phyloP scores from a whole-genome alignment of 2,329 filamentous ascomycete genomes.

The Arthrobotrys sphaeroides region DNA sequence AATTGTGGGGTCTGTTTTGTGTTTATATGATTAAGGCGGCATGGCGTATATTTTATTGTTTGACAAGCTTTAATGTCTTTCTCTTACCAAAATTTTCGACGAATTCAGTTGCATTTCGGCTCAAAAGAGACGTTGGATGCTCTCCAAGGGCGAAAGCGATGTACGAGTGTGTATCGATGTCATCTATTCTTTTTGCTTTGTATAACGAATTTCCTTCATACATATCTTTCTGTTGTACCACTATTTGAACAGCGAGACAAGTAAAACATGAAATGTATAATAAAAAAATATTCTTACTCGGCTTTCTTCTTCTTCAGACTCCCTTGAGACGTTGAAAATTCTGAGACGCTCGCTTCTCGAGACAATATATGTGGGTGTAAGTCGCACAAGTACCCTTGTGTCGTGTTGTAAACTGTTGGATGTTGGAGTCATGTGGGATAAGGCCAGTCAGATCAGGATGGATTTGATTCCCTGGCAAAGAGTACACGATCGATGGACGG shows the following conservation, averaged over 20 bases:
- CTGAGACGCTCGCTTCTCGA: not conserved
- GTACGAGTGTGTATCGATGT: not conserved
- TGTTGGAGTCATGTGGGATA: constrained; percentile 23
- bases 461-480: not conserved
- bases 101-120: not conserved
- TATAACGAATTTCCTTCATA: constrained; percentile 25
- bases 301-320: not conserved
- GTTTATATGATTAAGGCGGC: not conserved
- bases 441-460: no score
- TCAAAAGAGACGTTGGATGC: no score
- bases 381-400: constrained; percentile 24
- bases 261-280: constrained; percentile 8
- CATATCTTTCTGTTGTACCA: not conserved
- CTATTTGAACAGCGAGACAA: constrained; percentile 1
- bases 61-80: constrained; percentile 36
- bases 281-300: not conserved
- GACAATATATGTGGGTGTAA: constrained; percentile 9
- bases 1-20: constrained; percentile 3
- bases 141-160: no score
- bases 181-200: not conserved
- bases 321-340: not conserved
- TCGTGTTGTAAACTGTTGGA: constrained; percentile 42
- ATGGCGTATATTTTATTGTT: constrained; percentile 34
- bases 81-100: constrained; percentile 8
- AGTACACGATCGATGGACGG: not conserved